phyloP scores from a whole-genome alignment of 1,284 basidiomycete genomes.

The Erythrobasidium hasegawianum region DNA sequence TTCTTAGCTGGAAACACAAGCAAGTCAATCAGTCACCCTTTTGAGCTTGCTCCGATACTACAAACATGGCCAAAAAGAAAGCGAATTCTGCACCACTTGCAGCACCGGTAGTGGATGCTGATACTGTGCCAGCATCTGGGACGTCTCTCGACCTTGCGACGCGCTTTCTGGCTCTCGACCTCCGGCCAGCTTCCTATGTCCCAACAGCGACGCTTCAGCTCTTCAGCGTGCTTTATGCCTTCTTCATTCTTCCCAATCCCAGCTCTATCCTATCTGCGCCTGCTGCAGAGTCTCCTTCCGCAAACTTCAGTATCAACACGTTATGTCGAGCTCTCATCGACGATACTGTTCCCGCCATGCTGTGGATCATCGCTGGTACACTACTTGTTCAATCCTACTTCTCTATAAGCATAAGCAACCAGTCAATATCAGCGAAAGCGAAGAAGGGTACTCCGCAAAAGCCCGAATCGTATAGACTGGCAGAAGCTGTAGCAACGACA shows the following conservation, averaged over 20 bases:
- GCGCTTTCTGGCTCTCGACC: constrained; percentile 9
- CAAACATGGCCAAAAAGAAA: not conserved
- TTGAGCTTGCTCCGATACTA: not conserved
- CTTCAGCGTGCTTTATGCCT: constrained; percentile 15
- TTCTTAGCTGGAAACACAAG: no score
- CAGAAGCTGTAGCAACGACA: not conserved
- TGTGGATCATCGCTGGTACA: constrained; percentile 22
- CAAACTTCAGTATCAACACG: constrained; percentile 7
- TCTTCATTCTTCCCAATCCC: constrained; percentile 15
- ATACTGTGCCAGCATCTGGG: not conserved
- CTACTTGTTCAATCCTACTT: constrained; percentile 41
- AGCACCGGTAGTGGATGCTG: not conserved
- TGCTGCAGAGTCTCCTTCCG: not conserved
- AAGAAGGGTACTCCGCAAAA: not conserved
- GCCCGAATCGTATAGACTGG: not conserved
- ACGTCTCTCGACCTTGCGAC: not conserved
- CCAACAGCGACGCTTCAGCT: constrained; percentile 12
- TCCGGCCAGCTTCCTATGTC: constrained; percentile 8
- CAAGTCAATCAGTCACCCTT: no score
- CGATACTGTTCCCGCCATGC: constrained; percentile 35
- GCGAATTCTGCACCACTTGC: not conserved
- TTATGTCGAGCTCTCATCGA: constrained; percentile 26
- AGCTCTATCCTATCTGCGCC: no score
- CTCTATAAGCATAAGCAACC: constrained; percentile 35
- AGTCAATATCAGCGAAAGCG: constrained; percentile 11